These are phyloP conservation scores for Domatiomyces catenatus DNA, from an alignment of 2,329 filamentous ascomycete species.

Conservation along the genomic window DNA sequence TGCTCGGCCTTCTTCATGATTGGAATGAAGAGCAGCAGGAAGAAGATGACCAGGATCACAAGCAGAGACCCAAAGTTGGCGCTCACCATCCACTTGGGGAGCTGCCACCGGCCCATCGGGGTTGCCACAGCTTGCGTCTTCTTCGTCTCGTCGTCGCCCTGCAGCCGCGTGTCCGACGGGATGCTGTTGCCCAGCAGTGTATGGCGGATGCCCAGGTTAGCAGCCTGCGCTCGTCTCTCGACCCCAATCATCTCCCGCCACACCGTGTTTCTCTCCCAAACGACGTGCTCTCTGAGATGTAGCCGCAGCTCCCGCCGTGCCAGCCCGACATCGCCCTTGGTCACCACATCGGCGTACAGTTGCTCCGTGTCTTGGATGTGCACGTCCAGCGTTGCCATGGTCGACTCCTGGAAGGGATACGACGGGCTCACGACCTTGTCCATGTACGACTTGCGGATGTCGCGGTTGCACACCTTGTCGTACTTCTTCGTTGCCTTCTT, in stretches of 20 bases:
- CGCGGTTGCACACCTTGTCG: constrained; percentile 83
- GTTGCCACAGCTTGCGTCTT: constrained; percentile 57
- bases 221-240: constrained; percentile 85
- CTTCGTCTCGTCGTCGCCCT: constrained; percentile 58
- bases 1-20: constrained; percentile 80
- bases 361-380: constrained; percentile 61
- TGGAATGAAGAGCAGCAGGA: constrained; percentile 56
- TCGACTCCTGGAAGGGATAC: constrained; percentile 64
- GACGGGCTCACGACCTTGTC: constrained; percentile 57
- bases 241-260: constrained; percentile 99
- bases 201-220: constrained; percentile 64
- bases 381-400: constrained; percentile 53
- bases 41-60: constrained; percentile 55
- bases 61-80: constrained; percentile 65
- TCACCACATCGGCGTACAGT: constrained; percentile 68
- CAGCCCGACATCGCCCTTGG: constrained; percentile 58
- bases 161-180: constrained; percentile 52
- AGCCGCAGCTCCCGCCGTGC: constrained; percentile 77
- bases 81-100: constrained; percentile 71
- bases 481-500: constrained; percentile 96
- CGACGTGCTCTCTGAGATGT: constrained; percentile 87
- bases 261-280: constrained; percentile 97
- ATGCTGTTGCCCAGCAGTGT: constrained; percentile 65
- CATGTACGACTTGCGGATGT: constrained; percentile 64
- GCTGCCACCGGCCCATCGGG: constrained; percentile 59